phyloP scores from a whole-genome alignment of 148 eudicot species.

The Beta vulgaris region DNA sequence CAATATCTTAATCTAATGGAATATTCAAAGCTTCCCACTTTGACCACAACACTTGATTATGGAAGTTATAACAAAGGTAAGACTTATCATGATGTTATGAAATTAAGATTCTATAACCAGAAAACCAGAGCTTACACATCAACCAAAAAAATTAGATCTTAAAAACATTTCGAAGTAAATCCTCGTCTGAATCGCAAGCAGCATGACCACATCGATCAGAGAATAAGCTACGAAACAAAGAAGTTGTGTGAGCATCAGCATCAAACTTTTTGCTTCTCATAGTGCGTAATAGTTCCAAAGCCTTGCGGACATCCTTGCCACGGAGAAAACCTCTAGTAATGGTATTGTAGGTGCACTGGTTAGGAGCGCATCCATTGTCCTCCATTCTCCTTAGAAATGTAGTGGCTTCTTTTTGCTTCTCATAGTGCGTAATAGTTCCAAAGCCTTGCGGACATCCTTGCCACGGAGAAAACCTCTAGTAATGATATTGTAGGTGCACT shows the following conservation, averaged over 20 bases:
- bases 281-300: slow-evolving; percentile 21
- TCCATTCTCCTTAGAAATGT: slow-evolving; percentile 29
- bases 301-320: slow-evolving; percentile 16
- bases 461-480: slow-evolving; percentile 14
- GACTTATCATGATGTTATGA: too few species aligned
- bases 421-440: slow-evolving; percentile 28
- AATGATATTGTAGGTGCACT: slow-evolving; percentile 18
- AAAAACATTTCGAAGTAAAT: slow-evolving; percentile 16
- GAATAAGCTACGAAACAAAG: slow-evolving; percentile 6
- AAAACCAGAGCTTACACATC: too few species aligned
- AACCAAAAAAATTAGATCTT: too few species aligned
- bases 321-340: slow-evolving; percentile 20
- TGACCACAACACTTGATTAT: too few species aligned
- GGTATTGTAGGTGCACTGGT: slow-evolving; percentile 15
- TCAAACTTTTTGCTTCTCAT: slow-evolving; percentile 21
- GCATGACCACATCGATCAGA: neutral
- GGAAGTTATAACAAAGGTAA: too few species aligned
- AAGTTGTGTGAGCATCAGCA: slow-evolving; percentile 22
- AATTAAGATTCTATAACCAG: too few species aligned
- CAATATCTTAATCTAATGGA: too few species aligned
- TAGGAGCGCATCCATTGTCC: slow-evolving; percentile 25
- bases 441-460: slow-evolving; percentile 18
- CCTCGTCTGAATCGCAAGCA: slow-evolving; percentile 6
- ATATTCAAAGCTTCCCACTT: too few species aligned
- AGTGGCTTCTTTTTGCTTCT: slow-evolving; percentile 19